Percentiles rank a stretch among this genome's conserved stretches.
Conservation (phyloP, 257 asterid genomes). For the Lycium barbarum region DNA sequence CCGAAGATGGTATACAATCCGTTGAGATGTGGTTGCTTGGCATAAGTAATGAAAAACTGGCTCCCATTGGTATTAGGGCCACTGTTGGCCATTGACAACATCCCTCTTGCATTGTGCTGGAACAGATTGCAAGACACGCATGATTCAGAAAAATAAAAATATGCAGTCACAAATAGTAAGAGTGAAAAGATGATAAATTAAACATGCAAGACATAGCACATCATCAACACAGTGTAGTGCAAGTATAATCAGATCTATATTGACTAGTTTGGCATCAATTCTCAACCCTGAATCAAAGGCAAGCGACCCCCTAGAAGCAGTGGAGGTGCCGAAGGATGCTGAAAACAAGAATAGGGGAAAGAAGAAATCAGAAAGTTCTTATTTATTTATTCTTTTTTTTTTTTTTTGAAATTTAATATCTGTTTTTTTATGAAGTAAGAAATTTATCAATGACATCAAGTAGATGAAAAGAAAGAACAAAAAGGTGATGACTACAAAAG, state of each 20-base stretch:
- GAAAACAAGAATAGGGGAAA: background rate
- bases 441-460: background rate
- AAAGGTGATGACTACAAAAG: no score
- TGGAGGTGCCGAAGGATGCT: background rate
- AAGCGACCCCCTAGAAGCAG: background rate
- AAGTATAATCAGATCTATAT: background rate
- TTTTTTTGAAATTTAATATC: no score
- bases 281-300: background rate
- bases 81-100: conserved; percentile 90
- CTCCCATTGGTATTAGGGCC: conserved; percentile 98
- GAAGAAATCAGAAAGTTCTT: background rate
- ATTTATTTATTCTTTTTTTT: no score
- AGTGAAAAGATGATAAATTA: background rate
- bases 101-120: conserved; percentile 99
- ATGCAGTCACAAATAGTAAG: background rate
- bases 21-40: conserved; percentile 91
- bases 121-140: background rate
- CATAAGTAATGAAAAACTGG: conserved; percentile 87
- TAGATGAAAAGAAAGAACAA: background rate
- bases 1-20: conserved; percentile 92
- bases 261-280: conserved; percentile 14
- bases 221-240: background rate
- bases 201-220: background rate
- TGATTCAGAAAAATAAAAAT: background rate
- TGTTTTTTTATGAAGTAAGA: background rate